Conservation (phyloP, 2,329 filamentous ascomycete species). For the Cercospora sesami region DNA sequence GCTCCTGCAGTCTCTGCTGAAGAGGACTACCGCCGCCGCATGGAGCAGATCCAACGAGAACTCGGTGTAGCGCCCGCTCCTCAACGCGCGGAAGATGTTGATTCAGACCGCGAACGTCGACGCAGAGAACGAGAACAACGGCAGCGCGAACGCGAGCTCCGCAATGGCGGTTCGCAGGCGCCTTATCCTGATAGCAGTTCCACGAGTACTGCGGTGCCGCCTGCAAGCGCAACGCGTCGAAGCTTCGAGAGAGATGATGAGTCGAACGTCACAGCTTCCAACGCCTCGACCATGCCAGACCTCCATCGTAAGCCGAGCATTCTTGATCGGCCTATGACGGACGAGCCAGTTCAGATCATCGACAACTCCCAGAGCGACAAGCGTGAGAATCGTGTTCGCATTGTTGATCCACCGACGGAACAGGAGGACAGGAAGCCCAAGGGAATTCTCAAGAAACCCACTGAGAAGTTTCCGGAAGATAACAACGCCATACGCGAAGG, state of each 20-base stretch:
- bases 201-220: conserved; percentile 11
- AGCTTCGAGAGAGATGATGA: conserved; percentile 31
- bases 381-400: conserved; percentile 47
- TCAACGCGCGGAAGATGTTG: conserved; percentile 29
- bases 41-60: conserved; percentile 50
- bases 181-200: conserved; percentile 22
- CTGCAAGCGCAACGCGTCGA: not conserved
- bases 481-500: conserved; percentile 80
- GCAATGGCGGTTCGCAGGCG: conserved; percentile 19
- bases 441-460: conserved; percentile 83
- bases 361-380: conserved; percentile 38
- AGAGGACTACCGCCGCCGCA: conserved; percentile 53
- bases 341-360: conserved; percentile 36
- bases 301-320: conserved; percentile 36
- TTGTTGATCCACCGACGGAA: conserved; percentile 69
- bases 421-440: conserved; percentile 69
- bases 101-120: conserved; percentile 38
- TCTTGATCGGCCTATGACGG: conserved; percentile 35
- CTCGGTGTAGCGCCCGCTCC: conserved; percentile 40
- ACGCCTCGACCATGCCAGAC: conserved; percentile 21
- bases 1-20: conserved; percentile 47
- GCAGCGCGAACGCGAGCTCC: conserved; percentile 32
- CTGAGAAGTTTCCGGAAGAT: conserved; percentile 81
- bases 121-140: conserved; percentile 37
- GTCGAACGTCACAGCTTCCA: conserved; percentile 16